Conservation (phyloP, 768 basidiomycete species). For the Lactarius trivialis region DNA sequence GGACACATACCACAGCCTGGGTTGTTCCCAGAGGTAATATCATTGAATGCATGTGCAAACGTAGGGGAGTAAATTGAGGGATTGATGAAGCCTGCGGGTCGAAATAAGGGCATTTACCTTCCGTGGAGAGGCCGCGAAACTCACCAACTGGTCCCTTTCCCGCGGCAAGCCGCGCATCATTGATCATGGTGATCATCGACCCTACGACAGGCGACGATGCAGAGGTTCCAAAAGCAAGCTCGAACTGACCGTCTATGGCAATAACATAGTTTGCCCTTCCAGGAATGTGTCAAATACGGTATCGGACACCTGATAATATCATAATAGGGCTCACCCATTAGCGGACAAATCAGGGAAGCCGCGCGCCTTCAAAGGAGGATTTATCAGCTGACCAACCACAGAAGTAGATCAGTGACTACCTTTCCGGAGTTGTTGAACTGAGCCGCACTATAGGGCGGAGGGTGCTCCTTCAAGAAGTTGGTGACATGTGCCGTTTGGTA, state of each 20-base stretch:
- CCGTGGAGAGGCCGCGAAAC: neutral
- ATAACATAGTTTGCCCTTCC: slow-evolving; percentile 30
- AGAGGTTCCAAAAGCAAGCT: slow-evolving; percentile 33
- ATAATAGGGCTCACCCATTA: slow-evolving; percentile 27
- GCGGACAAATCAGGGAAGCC: slow-evolving; percentile 32
- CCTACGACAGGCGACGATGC: slow-evolving; percentile 34
- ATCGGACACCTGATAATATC: neutral
- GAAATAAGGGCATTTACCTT: neutral
- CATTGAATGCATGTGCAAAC: slow-evolving; percentile 26
- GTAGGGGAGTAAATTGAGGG: slow-evolving; percentile 38
- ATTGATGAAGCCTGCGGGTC: slow-evolving; percentile 40
- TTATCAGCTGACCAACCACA: neutral
- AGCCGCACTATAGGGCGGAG: slow-evolving; percentile 31
- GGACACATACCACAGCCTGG: slow-evolving; percentile 22
- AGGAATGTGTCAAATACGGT: neutral
- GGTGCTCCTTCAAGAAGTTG: slow-evolving; percentile 29
- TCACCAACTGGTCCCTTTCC: slow-evolving; percentile 32
- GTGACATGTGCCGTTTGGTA: slow-evolving; percentile 32
- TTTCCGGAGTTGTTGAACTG: slow-evolving; percentile 33
- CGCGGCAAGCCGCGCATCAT: slow-evolving; percentile 33
- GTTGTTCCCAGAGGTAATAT: slow-evolving; percentile 26
- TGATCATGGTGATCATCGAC: slow-evolving; percentile 32
- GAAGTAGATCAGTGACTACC: slow-evolving; percentile 12
- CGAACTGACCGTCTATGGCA: slow-evolving; percentile 29
- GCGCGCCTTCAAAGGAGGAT: slow-evolving; percentile 23